These are phyloP conservation scores for Leishmania martiniquensis DNA, from an alignment of 208 protist genomes.

Conservation along the genomic window DNA sequence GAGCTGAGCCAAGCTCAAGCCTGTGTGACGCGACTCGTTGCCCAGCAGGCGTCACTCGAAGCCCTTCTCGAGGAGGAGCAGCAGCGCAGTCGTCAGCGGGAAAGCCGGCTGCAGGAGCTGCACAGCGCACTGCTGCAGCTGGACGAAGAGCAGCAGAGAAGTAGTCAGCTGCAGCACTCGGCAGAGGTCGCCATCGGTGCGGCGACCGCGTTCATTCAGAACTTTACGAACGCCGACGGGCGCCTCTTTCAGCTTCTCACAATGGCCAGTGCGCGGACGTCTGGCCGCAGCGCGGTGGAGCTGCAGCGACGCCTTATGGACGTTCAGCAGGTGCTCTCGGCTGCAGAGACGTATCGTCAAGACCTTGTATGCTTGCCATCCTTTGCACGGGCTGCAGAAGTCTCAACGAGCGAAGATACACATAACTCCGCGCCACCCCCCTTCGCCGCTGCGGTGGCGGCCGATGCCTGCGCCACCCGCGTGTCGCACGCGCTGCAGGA, in stretches of 20 bases:
- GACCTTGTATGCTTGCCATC: background rate
- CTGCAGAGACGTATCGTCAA: constrained; percentile 18
- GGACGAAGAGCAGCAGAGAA: constrained; percentile 53
- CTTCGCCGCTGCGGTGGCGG: background rate
- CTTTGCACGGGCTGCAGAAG: background rate
- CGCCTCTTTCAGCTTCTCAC: constrained; percentile 51
- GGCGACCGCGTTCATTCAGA: constrained; percentile 39
- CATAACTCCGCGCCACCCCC: background rate
- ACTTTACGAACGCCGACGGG: constrained; percentile 29
- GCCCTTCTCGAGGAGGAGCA: constrained; percentile 66
- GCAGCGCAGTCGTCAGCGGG: constrained; percentile 44
- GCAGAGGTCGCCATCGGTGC: constrained; percentile 37
- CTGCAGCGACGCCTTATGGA: constrained; percentile 45
- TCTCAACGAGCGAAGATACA: background rate
- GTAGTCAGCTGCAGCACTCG: constrained; percentile 34
- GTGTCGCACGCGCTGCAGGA: constrained; percentile 24
- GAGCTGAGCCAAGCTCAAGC: constrained; percentile 38
- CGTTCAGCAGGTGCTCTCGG: constrained; percentile 30
- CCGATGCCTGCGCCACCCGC: constrained; percentile 9
- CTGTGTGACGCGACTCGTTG: constrained; percentile 39
- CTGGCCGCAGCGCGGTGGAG: constrained; percentile 49
- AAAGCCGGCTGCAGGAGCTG: constrained; percentile 45
- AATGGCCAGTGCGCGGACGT: constrained; percentile 26
- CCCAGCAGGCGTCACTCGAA: constrained; percentile 54
- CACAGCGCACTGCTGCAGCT: constrained; percentile 56